Percentiles rank a stretch among this genome's conserved stretches.
Evolutionary conservation across 129 eudicot genomes (phyloP).

Genomic region (Cynara cardunculus): DNA sequence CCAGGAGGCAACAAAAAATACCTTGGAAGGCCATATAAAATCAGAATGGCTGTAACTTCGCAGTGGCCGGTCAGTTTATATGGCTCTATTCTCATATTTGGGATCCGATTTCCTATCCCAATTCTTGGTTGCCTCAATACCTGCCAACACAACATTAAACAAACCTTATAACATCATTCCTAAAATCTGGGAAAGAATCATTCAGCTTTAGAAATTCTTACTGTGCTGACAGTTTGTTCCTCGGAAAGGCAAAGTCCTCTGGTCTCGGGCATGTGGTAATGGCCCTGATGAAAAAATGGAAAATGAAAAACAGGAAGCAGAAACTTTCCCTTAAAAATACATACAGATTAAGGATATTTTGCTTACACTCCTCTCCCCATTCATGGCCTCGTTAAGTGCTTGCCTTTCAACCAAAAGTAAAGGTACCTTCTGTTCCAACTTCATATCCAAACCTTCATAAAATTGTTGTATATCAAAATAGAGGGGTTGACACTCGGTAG

Average conservation of each 20-base stretch:
- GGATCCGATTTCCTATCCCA: constrained; percentile 54
- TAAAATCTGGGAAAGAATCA: neutral
- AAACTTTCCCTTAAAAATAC: neutral
- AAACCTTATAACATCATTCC: neutral
- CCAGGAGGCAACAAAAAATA: constrained; percentile 10
- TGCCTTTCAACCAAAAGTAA: constrained; percentile 87
- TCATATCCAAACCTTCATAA: constrained; percentile 67
- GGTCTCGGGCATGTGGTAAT: constrained; percentile 86
- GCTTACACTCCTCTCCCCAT: constrained; percentile 72
- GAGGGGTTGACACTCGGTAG: constrained; percentile 70
- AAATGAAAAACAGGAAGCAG: neutral
- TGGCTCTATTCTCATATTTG: constrained; percentile 62
- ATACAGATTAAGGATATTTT: neutral
- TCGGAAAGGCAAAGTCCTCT: constrained; percentile 87
- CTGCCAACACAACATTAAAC: constrained; percentile 25
- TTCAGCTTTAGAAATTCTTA: constrained; percentile 23
- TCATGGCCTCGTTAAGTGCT: constrained; percentile 81
- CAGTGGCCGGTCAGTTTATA: constrained; percentile 62
- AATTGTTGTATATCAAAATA: constrained; percentile 68
- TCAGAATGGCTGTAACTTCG: constrained; percentile 86
- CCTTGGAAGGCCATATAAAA: constrained; percentile 89
- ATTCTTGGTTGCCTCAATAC: constrained; percentile 51
- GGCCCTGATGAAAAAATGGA: constrained; percentile 48
- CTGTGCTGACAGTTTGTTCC: constrained; percentile 76
- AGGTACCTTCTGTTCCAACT: constrained; percentile 75